Evolutionary conservation across 768 basidiomycete species (phyloP).

Genomic region (Phlegmacium glaucopus): DNA sequence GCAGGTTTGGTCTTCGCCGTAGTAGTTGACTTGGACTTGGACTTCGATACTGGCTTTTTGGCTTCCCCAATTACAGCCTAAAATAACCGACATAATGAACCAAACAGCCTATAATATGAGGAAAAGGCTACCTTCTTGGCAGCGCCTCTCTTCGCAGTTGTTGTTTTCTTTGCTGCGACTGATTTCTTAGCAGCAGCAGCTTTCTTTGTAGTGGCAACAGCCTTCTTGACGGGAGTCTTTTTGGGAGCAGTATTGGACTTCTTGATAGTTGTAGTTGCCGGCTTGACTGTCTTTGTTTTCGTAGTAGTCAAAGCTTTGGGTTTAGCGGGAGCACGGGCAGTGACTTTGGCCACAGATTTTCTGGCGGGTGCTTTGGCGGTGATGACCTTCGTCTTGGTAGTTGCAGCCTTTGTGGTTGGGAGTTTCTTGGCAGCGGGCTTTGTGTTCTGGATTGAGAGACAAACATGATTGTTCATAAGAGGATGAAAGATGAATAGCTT

Average conservation of each 20-base stretch:
- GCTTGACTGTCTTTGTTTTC: slow-evolving; percentile 1
- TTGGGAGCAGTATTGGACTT: slow-evolving; percentile 16
- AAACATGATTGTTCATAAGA: slow-evolving; percentile 2
- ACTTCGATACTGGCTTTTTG: slow-evolving; percentile 34
- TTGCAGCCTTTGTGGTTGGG: slow-evolving; percentile 16
- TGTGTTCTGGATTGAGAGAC: slow-evolving; percentile 30
- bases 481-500: slow-evolving; percentile 7
- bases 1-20: slow-evolving; percentile 21
- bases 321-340: slow-evolving; percentile 2
- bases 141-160: slow-evolving; percentile 15
- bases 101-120: background rate
- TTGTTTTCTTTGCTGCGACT: slow-evolving; percentile 26
- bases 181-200: slow-evolving; percentile 30
- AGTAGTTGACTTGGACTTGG: slow-evolving; percentile 23
- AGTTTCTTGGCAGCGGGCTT: slow-evolving; percentile 43
- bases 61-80: slow-evolving; percentile 37
- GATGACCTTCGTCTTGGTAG: slow-evolving; percentile 12
- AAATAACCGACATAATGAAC: background rate
- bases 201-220: slow-evolving; percentile 12
- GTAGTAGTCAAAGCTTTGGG: background rate
- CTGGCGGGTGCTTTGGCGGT: slow-evolving; percentile 25
- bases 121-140: slow-evolving; percentile 23
- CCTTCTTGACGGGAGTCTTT: slow-evolving; percentile 15
- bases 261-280: slow-evolving; percentile 7
- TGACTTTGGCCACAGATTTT: slow-evolving; percentile 18